phyloP scores from a whole-genome alignment of 2,329 filamentous ascomycete species.

The Thielaviopsis populi region DNA sequence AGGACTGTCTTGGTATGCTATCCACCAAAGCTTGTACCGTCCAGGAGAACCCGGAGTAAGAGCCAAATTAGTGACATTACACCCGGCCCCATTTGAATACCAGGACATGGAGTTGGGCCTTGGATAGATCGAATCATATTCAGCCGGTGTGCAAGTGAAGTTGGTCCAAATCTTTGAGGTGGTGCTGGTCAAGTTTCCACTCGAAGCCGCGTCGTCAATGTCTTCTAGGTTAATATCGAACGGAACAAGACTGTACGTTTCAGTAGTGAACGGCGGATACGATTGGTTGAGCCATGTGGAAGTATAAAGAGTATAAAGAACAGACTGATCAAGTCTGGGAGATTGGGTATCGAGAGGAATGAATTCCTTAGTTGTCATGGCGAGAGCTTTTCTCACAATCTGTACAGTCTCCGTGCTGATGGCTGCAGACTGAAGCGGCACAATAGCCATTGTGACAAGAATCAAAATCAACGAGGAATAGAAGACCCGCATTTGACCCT shows the following conservation, averaged over 20 bases:
- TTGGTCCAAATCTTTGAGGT: slow-evolving; percentile 26
- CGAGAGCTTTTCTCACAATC: background rate
- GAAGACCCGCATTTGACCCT: slow-evolving; percentile 39
- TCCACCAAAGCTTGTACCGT: slow-evolving; percentile 26
- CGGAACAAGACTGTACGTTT: slow-evolving; percentile 29
- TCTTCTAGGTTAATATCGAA: slow-evolving; percentile 23
- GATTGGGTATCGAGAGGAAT: slow-evolving; percentile 20
- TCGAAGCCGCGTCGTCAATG: background rate
- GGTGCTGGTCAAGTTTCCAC: slow-evolving; percentile 21
- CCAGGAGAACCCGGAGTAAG: slow-evolving; percentile 15
- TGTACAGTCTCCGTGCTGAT: slow-evolving; percentile 29
- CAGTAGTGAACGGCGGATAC: slow-evolving; percentile 29
- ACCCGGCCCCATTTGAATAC: slow-evolving; percentile 28
- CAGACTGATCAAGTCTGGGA: slow-evolving; percentile 22
- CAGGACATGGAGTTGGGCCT: slow-evolving; percentile 12
- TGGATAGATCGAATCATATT: slow-evolving; percentile 7
- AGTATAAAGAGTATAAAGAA: slow-evolving; percentile 32
- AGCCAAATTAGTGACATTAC: slow-evolving; percentile 21
- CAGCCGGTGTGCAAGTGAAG: slow-evolving; percentile 26
- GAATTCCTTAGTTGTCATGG: slow-evolving; percentile 17
- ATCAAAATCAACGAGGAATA: slow-evolving; percentile 33
- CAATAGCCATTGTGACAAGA: slow-evolving; percentile 39
- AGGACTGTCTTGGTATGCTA: slow-evolving; percentile 28
- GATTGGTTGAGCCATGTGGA: slow-evolving; percentile 33
- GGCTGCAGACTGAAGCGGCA: slow-evolving; percentile 40